Evolutionary conservation across 202 grass and related monocot genomes (phyloP), one percentile per base, ranked within the genome.

Genomic region (Dendrocalamus latiflorus): DNA sequence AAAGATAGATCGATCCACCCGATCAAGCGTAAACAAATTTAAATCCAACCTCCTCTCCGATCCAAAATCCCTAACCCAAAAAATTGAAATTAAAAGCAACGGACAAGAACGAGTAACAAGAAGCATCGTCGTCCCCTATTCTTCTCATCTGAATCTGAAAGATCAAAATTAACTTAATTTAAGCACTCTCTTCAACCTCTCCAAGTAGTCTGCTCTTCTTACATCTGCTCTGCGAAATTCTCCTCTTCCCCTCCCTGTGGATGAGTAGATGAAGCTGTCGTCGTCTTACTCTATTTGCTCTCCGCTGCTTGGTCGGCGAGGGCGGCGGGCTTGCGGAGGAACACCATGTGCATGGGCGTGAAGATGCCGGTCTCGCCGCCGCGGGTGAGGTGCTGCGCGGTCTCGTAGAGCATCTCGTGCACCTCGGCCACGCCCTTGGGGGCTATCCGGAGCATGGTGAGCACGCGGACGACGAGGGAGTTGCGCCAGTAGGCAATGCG

Each of bases 401-500:
- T 95, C 74, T 90, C 93, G 88, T 55, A 92, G 22, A 92, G 90
- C 93, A 92, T 98, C 88, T 98, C 92, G 88, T 98, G 95, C 22
- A 98, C 95, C 68, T 98, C 92, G 18, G 68, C 74, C 13, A 98
- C 95, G 36, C 95, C 92, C 80, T 93, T 97, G 37, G 93, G 93
- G 0, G 93, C 93, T 36, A 96, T 84, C 47, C 93, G 86, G 74
- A 97, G 91, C 76, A 89, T 18, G 77, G 95, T 88, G 85, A 98
- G 95, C 34, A 90, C 89, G 81, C 91, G 90, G 25, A 98, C 95
- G 64, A 98, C 66, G 25, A 98, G 77, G 72, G 93, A 94, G 88
- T 98, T 98, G 44, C 95, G 89, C 95, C 95, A 98, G 92, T 98
- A 98, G 1, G 95, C 92, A 70, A 98, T 13, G 16, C 92, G 91